Conservation (phyloP, 1,284 basidiomycete species). For the Puccinia sorghi region DNA sequence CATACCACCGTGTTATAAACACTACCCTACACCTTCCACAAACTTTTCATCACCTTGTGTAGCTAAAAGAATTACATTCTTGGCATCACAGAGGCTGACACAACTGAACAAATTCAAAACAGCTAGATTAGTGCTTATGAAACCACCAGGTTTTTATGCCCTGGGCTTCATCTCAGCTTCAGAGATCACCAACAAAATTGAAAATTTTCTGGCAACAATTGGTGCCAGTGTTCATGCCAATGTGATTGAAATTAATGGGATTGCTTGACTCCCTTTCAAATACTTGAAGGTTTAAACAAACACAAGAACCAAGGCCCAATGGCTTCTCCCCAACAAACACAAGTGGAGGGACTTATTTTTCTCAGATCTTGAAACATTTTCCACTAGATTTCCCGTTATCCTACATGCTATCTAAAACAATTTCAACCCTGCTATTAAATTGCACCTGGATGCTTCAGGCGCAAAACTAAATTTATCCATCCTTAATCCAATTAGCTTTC, state of each 20-base stretch:
- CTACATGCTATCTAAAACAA: background rate
- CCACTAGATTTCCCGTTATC: background rate
- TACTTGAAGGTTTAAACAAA: background rate
- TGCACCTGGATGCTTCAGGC: background rate
- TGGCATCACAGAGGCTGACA: no score
- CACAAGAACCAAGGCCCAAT: background rate
- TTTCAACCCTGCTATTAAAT: background rate
- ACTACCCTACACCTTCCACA: no score
- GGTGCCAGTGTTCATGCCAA: background rate
- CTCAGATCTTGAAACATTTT: background rate
- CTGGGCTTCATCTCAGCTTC: background rate
- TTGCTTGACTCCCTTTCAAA: background rate
- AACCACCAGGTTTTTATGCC: background rate
- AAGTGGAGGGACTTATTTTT: background rate
- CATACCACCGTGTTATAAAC: no score
- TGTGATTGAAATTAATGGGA: background rate
- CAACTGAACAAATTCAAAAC: slow-evolving; percentile 11
- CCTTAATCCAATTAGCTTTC: background rate
- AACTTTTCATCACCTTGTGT: no score
- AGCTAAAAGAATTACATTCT: no score
- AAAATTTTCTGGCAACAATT: background rate
- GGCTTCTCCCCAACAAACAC: slow-evolving; percentile 10
- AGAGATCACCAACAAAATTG: background rate
- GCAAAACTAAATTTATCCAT: background rate
- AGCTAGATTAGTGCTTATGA: background rate